Conservation (phyloP, 1,139 yeast genomes). For the Hyphopichia buzzinii region DNA sequence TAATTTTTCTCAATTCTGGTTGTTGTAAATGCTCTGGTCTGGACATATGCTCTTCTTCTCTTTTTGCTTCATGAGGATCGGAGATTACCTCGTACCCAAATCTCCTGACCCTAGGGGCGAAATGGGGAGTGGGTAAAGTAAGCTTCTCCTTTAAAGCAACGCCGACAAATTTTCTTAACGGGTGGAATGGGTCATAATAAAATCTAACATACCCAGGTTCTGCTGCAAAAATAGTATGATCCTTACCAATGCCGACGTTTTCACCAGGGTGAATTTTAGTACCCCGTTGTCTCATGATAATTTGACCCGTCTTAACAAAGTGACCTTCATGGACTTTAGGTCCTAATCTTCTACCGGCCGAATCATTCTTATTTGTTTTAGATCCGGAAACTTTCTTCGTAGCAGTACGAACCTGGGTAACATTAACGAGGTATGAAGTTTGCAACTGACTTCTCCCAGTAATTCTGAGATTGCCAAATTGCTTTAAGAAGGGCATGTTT, state of each 20-base stretch:
- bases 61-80: slow-evolving; percentile 49
- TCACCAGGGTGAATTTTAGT: slow-evolving; percentile 97
- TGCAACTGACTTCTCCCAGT: slow-evolving; percentile 1
- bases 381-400: slow-evolving; percentile 95
- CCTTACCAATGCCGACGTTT: slow-evolving; percentile 86
- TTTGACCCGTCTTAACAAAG: slow-evolving; percentile 73
- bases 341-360: slow-evolving; percentile 94
- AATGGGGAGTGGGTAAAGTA: slow-evolving; percentile 82
- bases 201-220: slow-evolving; percentile 94
- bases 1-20: slow-evolving; percentile 43
- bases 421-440: slow-evolving; percentile 1
- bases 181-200: slow-evolving; percentile 96
- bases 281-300: slow-evolving; percentile 93
- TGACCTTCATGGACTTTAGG: slow-evolving; percentile 81
- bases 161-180: slow-evolving; percentile 87
- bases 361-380: slow-evolving; percentile 87
- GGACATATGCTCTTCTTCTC: slow-evolving; percentile 56
- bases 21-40: slow-evolving; percentile 62
- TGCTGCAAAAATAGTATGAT: slow-evolving; percentile 85
- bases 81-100: slow-evolving; percentile 66
- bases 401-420: slow-evolving; percentile 73
- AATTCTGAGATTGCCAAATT: not conserved
- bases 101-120: slow-evolving; percentile 80
- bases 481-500: slow-evolving; percentile 4
- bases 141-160: slow-evolving; percentile 68